Evolutionary conservation across 163 green algal species (phyloP).

Genomic region (Scenedesmus sp.): DNA sequence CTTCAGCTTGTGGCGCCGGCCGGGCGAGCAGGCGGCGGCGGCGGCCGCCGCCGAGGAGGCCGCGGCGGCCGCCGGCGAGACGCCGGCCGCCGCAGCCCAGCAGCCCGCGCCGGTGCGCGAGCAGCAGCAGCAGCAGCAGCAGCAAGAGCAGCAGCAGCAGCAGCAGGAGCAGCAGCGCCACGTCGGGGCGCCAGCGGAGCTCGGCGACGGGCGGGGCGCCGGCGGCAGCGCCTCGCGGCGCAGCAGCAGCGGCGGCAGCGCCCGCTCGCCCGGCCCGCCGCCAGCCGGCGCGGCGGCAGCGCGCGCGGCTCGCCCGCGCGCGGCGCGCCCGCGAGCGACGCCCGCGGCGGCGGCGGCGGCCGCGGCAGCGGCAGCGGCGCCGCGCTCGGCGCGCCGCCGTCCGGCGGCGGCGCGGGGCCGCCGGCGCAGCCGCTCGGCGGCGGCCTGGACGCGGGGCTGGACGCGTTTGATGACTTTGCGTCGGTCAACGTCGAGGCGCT

Average conservation of each 20-base stretch:
- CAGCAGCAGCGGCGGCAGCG: slow-evolving; percentile 18
- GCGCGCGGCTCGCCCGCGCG: too few species aligned
- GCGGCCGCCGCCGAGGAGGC: too few species aligned
- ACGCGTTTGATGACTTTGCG: slow-evolving; percentile 31
- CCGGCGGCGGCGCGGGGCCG: not conserved
- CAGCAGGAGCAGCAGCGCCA: not conserved
- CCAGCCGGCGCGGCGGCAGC: too few species aligned
- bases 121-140: not conserved
- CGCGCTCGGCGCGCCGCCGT: not conserved
- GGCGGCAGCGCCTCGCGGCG: not conserved
- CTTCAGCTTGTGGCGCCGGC: not conserved
- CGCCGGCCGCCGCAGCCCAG: too few species aligned
- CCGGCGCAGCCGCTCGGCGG: too few species aligned
- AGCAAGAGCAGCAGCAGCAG: slow-evolving; percentile 3
- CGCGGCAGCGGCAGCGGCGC: too few species aligned
- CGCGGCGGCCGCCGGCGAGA: too few species aligned
- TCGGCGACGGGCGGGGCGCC: not conserved
- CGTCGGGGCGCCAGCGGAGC: not conserved
- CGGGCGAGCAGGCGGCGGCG: too few species aligned
- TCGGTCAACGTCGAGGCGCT: slow-evolving; percentile 31
- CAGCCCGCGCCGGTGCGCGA: too few species aligned
- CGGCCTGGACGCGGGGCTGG: not conserved
- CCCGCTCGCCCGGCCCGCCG: not conserved
- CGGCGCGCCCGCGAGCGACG: too few species aligned
- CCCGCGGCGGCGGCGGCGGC: not conserved